Evolutionary conservation across 768 basidiomycete genomes (phyloP), one percentile per base, ranked within the genome.

Genomic region (Auricularia heimuer): DNA sequence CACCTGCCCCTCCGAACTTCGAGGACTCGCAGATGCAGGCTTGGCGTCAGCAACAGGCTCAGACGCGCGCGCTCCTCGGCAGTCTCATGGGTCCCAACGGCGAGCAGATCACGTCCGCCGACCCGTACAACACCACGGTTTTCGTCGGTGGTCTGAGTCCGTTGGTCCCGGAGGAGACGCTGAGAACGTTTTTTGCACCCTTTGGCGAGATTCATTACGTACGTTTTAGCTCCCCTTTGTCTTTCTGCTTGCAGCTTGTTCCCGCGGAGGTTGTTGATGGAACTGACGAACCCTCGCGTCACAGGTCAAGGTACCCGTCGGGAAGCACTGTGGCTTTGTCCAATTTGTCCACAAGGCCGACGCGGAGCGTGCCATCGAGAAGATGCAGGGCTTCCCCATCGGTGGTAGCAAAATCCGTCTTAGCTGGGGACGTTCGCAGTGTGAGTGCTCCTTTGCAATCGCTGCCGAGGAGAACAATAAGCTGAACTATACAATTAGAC

Each of bases 301-400:
- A 54, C 69, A 92, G 91, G 94, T 96, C 72, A 96, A 95, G 75
- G 94, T 97, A n/a, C 94, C 94, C 11, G 88, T 92, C 54, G 93
- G 92, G 62, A 96, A 96, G 72, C 91, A 94, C 68, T 97, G 94
- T 70, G 94, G 94, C 1, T 97, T 97, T 71, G 94, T 97, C 56
- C 94, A 97, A 76, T 97, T 93, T 70, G 90, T 96, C 34, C 83
- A 87, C 68, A 94, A 96, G 75, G 85, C 84, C 10, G 94, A 97
- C 75, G 94, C 94, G 11, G 93, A 95, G 74, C 81, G 84, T 44
- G 93, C 94, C 8, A 97, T 97, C 67, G 90, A 94, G 76, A 93
- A 92, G 76, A 94, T 96, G 94, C 94, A 96, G 78, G 94, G 93
- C 33, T 96, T 94, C 73, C 92, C 93, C 3, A 88, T 97, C 68